A percentile compares a stretch with the other conserved stretches of the same genome.
These are phyloP conservation scores for Salvia miltiorrhiza DNA, from an alignment of 257 asterid species.

Conservation along the genomic window DNA sequence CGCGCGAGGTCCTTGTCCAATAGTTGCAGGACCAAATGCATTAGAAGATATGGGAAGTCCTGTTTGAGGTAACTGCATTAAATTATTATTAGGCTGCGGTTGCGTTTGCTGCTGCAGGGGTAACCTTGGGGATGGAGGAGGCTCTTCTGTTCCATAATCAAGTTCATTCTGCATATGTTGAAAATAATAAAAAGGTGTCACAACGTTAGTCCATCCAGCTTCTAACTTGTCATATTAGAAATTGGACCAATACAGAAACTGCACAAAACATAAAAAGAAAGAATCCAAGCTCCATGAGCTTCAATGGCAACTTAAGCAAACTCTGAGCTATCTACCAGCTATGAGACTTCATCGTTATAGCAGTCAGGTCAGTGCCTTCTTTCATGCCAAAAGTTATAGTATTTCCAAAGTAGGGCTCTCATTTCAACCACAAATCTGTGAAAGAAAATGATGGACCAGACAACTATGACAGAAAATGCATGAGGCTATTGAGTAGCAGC, in stretches of 20 bases:
- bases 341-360: not conserved
- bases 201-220: not conserved
- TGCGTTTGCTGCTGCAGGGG: conserved; percentile 40
- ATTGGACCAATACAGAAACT: not conserved
- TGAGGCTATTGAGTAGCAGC: not conserved
- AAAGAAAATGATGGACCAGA: not conserved
- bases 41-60: conserved; percentile 42
- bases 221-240: not conserved
- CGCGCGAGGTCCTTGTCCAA: conserved; percentile 41
- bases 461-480: not conserved
- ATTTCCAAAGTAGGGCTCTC: not conserved
- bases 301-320: not conserved
- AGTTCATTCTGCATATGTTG: conserved; percentile 49
- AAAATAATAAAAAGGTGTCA: not conserved
- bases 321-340: not conserved
- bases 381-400: not conserved
- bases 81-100: conserved; percentile 26
- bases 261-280: not conserved
- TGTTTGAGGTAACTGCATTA: conserved; percentile 29
- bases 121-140: conserved; percentile 47
- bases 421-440: not conserved
- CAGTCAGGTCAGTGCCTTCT: not conserved
- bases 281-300: not conserved
- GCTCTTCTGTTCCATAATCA: conserved; percentile 51
- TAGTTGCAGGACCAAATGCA: conserved; percentile 37